A percentile compares a stretch with the other conserved stretches of the same genome.
These are phyloP conservation scores for Hyphopichia wangnamkhiaoensis DNA, from an alignment of 1,139 yeast species.

Conservation along the genomic window DNA sequence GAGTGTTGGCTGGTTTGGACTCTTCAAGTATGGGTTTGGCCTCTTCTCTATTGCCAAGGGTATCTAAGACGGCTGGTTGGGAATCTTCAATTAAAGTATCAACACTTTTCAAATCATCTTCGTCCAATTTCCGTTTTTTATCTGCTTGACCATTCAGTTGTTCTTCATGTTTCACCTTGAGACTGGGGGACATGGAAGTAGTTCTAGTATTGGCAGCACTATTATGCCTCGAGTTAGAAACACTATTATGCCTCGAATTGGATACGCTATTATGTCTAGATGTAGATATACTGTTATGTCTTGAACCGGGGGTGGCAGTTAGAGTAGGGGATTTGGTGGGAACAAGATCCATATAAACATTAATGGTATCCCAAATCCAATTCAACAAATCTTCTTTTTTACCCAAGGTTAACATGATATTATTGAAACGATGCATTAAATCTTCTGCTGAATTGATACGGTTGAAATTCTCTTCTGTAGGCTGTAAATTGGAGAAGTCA, in stretches of 20 bases:
- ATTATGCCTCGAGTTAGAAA: slow-evolving; percentile 9
- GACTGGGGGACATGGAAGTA: slow-evolving; percentile 11
- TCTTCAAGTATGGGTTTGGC: too few species aligned
- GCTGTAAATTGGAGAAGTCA: slow-evolving; percentile 85
- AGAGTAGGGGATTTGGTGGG: slow-evolving; percentile 31
- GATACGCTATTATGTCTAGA: slow-evolving; percentile 30
- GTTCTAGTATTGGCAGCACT: slow-evolving; percentile 7
- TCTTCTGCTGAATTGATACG: slow-evolving; percentile 48
- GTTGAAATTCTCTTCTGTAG: slow-evolving; percentile 69
- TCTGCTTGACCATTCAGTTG: background rate
- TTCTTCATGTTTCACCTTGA: slow-evolving; percentile 4
- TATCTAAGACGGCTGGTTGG: too few species aligned
- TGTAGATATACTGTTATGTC: slow-evolving; percentile 26
- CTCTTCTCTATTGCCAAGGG: too few species aligned
- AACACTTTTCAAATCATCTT: too few species aligned
- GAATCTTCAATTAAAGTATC: too few species aligned
- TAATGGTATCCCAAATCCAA: slow-evolving; percentile 89
- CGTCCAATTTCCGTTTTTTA: background rate
- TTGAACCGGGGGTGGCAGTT: slow-evolving; percentile 20
- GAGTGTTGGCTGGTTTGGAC: too few species aligned
- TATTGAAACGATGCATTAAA: slow-evolving; percentile 74
- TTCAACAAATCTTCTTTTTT: slow-evolving; percentile 50
- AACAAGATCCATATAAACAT: slow-evolving; percentile 75
- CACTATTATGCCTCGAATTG: slow-evolving; percentile 28
- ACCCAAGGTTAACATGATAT: slow-evolving; percentile 78